A percentile compares a stretch with the other conserved stretches of the same genome.
Conservation (phyloP, 441 rosid species). For the Bocquillonia castaneifolia region DNA sequence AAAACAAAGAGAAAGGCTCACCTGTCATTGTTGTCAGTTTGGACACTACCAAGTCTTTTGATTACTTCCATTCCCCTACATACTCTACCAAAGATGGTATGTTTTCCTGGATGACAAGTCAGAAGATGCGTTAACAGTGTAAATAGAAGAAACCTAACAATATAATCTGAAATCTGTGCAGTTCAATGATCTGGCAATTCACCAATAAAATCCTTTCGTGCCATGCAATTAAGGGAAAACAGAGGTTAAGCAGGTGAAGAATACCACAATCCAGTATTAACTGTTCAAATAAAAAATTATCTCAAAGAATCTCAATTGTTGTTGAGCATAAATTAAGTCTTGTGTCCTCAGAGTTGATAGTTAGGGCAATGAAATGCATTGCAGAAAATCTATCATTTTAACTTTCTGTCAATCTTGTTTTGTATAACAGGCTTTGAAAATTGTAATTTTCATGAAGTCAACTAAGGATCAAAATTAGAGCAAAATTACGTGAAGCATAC, state of each 20-base stretch:
- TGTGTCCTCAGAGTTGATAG: background rate
- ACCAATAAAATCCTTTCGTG: background rate
- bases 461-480: background rate
- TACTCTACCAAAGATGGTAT: constrained; percentile 94
- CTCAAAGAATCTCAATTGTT: background rate
- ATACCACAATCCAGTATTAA: background rate
- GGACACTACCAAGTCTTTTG: constrained; percentile 94
- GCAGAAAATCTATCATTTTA: background rate
- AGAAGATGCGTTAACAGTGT: background rate
- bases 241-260: background rate
- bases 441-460: background rate
- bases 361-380: background rate
- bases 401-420: background rate
- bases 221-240: background rate
- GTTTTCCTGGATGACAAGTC: constrained; percentile 60
- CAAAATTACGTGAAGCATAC: background rate
- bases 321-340: background rate
- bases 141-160: background rate
- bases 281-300: background rate
- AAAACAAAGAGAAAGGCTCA: constrained; percentile 19
- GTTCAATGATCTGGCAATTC: background rate
- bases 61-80: constrained; percentile 86
- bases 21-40: constrained; percentile 92
- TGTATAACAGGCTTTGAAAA: background rate
- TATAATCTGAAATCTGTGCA: background rate